A percentile compares a stretch with the other conserved stretches of the same genome.
phyloP scores from a whole-genome alignment of 129 eudicot genomes.

The Cynara cardunculus region DNA sequence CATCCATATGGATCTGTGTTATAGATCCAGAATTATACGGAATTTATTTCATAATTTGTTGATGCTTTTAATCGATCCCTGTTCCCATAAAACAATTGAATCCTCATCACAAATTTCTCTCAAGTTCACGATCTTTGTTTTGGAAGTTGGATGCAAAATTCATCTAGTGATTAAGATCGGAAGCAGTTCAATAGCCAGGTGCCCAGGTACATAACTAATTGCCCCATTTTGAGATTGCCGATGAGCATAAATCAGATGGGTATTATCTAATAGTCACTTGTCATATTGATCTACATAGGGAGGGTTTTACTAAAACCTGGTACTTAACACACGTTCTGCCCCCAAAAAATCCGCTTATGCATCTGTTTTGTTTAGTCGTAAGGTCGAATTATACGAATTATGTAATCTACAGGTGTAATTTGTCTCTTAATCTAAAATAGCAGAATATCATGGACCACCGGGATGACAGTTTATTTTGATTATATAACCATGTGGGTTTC shows the following conservation, averaged over 20 bases:
- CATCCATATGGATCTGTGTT: not conserved
- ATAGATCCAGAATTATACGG: conserved; percentile 12
- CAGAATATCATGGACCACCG: not conserved
- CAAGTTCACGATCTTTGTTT: conserved; percentile 14
- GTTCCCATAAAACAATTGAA: not conserved
- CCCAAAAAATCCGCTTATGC: not conserved
- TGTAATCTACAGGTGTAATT: conserved; percentile 2
- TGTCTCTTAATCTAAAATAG: not conserved
- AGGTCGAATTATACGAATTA: not conserved
- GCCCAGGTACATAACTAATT: not conserved
- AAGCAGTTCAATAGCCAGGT: not conserved
- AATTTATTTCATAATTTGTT: not conserved
- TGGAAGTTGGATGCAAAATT: not conserved
- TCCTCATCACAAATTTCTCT: not conserved
- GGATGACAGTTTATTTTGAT: not conserved
- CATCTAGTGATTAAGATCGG: not conserved
- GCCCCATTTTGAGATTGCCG: not conserved
- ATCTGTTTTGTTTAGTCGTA: not conserved
- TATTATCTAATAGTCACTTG: not conserved
- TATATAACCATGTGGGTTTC: conserved; percentile 11
- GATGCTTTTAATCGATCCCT: not conserved
- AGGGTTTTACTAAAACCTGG: not conserved
- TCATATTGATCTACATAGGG: not conserved
- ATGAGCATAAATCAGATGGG: not conserved
- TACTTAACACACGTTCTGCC: not conserved